Percentiles rank a stretch among this genome's conserved stretches.
Evolutionary conservation across 2,329 filamentous ascomycete species (phyloP).

Genomic region (Rutstroemia sp.): DNA sequence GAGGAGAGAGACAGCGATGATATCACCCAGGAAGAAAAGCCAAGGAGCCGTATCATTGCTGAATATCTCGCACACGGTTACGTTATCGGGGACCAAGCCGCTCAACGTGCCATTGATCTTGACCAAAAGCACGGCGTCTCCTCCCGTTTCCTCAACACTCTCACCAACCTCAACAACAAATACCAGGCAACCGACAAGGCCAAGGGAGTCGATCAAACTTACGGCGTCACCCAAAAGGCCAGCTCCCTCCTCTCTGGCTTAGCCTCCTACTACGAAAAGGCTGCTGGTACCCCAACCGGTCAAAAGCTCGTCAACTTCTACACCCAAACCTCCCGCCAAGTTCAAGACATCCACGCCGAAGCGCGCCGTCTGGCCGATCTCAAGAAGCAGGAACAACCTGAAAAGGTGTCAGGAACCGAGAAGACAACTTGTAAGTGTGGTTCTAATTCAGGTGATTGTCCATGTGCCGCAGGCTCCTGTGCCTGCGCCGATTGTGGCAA

Average conservation of each 20-base stretch:
- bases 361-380: slow-evolving; percentile 80
- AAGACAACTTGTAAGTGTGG: slow-evolving; percentile 41
- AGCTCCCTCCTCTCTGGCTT: slow-evolving; percentile 58
- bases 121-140: slow-evolving; percentile 87
- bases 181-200: slow-evolving; percentile 85
- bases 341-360: slow-evolving; percentile 88
- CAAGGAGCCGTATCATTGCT: slow-evolving; percentile 82
- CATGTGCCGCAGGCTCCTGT: slow-evolving; percentile 39
- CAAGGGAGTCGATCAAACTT: slow-evolving; percentile 74
- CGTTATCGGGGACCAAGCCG: slow-evolving; percentile 58
- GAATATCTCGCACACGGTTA: slow-evolving; percentile 98
- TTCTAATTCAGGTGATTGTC: slow-evolving; percentile 35
- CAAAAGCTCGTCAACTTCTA: slow-evolving; percentile 87
- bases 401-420: slow-evolving; percentile 29
- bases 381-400: slow-evolving; percentile 59
- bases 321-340: slow-evolving; percentile 74
- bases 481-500: slow-evolving; percentile 40
- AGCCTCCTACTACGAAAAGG: slow-evolving; percentile 91
- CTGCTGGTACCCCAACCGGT: slow-evolving; percentile 76
- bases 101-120: slow-evolving; percentile 77
- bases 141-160: slow-evolving; percentile 66
- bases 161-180: slow-evolving; percentile 73
- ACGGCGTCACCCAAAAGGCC: slow-evolving; percentile 71
- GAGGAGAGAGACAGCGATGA: slow-evolving; percentile 55
- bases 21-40: slow-evolving; percentile 94